These are phyloP conservation scores for Aphanomyces invadans DNA, from an alignment of 352 stramenopile genomes.

Conservation along the genomic window DNA sequence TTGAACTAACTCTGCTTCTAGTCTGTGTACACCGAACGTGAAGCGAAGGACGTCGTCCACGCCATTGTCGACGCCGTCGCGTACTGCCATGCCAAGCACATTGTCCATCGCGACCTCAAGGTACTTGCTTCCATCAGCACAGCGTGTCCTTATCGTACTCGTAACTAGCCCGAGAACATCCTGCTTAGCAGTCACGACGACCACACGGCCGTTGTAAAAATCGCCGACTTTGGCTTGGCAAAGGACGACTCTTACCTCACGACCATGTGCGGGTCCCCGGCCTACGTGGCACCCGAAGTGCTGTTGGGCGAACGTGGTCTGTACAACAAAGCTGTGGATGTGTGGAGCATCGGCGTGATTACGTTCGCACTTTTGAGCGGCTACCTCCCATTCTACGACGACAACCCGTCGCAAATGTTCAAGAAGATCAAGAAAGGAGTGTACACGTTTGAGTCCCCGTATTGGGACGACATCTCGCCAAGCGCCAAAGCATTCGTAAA, in stretches of 20 bases:
- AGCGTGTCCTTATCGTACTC: neutral
- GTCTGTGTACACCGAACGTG: conserved; percentile 72
- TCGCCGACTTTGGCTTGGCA: conserved; percentile 81
- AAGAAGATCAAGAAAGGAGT: conserved; percentile 55
- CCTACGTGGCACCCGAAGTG: conserved; percentile 81
- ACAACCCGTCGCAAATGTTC: conserved; percentile 60
- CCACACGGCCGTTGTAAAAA: conserved; percentile 67
- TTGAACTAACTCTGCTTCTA: too few species aligned
- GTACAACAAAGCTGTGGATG: conserved; percentile 64
- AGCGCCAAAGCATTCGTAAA: conserved; percentile 44
- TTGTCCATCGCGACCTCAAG: conserved; percentile 87
- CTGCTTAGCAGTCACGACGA: conserved; percentile 61
- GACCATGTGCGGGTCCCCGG: conserved; percentile 77
- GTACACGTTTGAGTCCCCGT: conserved; percentile 52
- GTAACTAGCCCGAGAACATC: conserved; percentile 81
- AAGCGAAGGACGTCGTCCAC: conserved; percentile 67
- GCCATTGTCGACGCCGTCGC: conserved; percentile 63
- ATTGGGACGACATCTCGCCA: conserved; percentile 69
- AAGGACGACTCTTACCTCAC: conserved; percentile 45
- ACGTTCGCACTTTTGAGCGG: conserved; percentile 73
- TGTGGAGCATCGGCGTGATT: conserved; percentile 80
- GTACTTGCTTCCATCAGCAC: conserved; percentile 23
- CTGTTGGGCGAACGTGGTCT: conserved; percentile 35
- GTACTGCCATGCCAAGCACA: conserved; percentile 64
- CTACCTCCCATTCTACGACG: conserved; percentile 59